Evolutionary conservation across 352 stramenopile species (phyloP), one percentile per base, ranked within the genome.

Genomic region (Phytophthora rubi): DNA sequence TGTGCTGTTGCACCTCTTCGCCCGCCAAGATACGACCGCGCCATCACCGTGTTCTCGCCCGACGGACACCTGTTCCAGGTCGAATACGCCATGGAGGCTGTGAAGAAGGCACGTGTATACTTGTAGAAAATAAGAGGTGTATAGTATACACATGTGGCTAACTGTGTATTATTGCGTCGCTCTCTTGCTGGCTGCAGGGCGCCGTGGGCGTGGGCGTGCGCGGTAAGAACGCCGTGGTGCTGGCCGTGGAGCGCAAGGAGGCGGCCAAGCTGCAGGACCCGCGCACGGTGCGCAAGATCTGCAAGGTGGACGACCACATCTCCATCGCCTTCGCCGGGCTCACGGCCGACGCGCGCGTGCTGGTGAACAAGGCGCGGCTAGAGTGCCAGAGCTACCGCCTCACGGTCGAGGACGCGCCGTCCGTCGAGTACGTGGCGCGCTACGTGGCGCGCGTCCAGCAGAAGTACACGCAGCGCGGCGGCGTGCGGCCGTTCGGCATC

Each of bases 81-180:
- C 9, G 98, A 99, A 89, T 99, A 99, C 87, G 98, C 98, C 66
- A 99, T 99, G 93, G 97, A 99, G 77, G 98, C 98, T 33, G 98
- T 99, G 12, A 98, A 99, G 81, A 96, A 98, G 80, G 90, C 88
- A 66, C 63, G 80, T 62, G 18, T 33, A 48, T 65, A 23, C 51
- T 0, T 13, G 2, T 26, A 26, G 23, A 26, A 26, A 26, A 26
- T 26, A 26, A 26, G 23, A 26, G 23, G 12, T 15, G 2, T 65
- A 54, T 64, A 62, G 13, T 62, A 62, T 58, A 57, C 37, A 12
- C 26, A 16, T 18, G 6, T 59, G 33, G 57, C 5, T 32, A 13
- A 39, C 33, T 48, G 45, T 49, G 23, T 26, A 3, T 3, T 26
- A 26, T 26, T 51, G 12, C 52, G 30, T 56, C 23, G 4, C 13